These are phyloP conservation scores for Phytophthora chlamydospora DNA, from an alignment of 352 stramenopile genomes.

Conservation along the genomic window DNA sequence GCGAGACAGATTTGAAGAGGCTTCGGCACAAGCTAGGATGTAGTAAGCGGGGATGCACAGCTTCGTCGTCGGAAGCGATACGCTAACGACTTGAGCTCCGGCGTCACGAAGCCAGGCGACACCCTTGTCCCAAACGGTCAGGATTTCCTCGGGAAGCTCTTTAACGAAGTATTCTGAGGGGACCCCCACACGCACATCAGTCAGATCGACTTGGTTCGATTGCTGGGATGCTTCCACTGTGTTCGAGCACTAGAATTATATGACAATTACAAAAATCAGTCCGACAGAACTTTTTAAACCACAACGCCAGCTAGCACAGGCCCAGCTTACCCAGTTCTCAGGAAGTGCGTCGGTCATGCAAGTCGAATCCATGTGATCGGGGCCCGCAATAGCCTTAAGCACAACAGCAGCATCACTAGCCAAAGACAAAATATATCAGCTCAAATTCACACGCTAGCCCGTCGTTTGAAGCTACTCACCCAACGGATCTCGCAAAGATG, in stretches of 20 bases:
- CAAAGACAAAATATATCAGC: constrained; percentile 1
- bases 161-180: constrained; percentile 95
- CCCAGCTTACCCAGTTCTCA: constrained; percentile 59
- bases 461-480: constrained; percentile 36
- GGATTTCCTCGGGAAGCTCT: constrained; percentile 89
- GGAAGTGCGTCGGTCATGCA: constrained; percentile 54
- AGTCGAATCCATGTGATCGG: constrained; percentile 87
- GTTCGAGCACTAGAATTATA: constrained; percentile 38
- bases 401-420: constrained; percentile 79
- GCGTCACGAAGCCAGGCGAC: constrained; percentile 72
- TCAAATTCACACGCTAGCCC: background rate
- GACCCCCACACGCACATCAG: constrained; percentile 90
- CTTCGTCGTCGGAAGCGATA: constrained; percentile 82
- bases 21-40: constrained; percentile 97
- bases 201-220: constrained; percentile 49
- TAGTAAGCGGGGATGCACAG: constrained; percentile 97
- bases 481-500: constrained; percentile 90
- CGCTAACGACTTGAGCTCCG: constrained; percentile 74
- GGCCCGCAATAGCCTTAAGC: constrained; percentile 80
- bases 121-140: constrained; percentile 83
- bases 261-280: background rate
- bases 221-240: constrained; percentile 36
- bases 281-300: background rate
- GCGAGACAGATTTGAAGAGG: constrained; percentile 97
- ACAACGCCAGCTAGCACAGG: background rate